Conservation (phyloP, 163 green algal species). For the Scenedesmus sp. region DNA sequence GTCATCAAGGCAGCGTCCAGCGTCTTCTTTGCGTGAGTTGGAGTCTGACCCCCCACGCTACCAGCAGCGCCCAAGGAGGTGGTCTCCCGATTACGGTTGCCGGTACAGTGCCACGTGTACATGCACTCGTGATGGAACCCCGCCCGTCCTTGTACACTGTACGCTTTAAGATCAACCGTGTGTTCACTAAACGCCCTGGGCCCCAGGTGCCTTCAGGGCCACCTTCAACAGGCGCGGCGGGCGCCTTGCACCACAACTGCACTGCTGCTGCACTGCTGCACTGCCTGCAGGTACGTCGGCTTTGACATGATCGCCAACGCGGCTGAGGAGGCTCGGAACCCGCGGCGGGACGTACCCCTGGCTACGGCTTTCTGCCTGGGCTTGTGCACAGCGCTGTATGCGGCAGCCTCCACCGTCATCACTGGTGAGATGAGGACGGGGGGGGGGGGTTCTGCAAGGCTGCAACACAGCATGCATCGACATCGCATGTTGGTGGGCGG, state of each 20-base stretch:
- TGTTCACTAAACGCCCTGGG: too few relatives aligned
- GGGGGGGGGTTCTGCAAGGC: too few relatives aligned
- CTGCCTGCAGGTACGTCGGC: constrained; percentile 1
- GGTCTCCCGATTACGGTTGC: too few relatives aligned
- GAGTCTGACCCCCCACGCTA: not conserved
- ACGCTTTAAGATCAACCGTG: too few relatives aligned
- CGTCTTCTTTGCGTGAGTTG: constrained; percentile 28
- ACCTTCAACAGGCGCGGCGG: too few relatives aligned
- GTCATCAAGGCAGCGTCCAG: constrained; percentile 13
- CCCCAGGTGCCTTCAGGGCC: too few relatives aligned
- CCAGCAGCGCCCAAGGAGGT: too few relatives aligned
- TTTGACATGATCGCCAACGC: constrained; percentile 29
- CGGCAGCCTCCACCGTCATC: constrained; percentile 17
- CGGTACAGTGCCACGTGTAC: not conserved
- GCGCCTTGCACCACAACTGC: not conserved
- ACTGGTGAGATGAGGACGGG: too few relatives aligned
- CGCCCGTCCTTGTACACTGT: too few relatives aligned
- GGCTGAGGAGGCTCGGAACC: constrained; percentile 8
- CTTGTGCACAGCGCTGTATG: constrained; percentile 22
- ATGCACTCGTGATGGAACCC: not conserved
- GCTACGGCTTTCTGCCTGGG: constrained; percentile 17
- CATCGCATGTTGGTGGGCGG: not conserved
- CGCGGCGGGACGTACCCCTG: constrained; percentile 11
- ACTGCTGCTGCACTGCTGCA: not conserved
- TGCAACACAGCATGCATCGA: too few relatives aligned